Evolutionary conservation across 495 filamentous ascomycete species (phyloP), one percentile per base, ranked within the genome.

Genomic region (Penicillium manginii): DNA sequence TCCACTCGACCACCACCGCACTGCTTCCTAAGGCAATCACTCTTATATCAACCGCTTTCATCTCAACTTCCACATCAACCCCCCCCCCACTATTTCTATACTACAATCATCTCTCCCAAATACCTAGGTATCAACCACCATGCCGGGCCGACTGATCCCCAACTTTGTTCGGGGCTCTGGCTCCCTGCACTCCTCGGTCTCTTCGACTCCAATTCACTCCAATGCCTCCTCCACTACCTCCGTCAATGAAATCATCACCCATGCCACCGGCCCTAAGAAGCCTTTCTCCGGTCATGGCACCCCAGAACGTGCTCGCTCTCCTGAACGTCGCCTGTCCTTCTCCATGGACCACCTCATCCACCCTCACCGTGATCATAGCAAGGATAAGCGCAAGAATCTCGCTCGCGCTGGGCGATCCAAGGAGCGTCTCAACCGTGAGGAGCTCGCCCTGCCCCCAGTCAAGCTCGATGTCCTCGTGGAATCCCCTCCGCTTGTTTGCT

Each of bases 401-500:
- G 72, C 70, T 26, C 73, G 73, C 3, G 64, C 69, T 0, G 69
- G 67, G n/a, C 73, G 76, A 37, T 74, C 75, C 3, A 79, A 79
- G 66, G 77, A 80, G 32, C 70, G 73, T 35, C 32, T 60, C 14
- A 55, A 52, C 42, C 65, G 71, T 26, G 69, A 75, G 0, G 58
- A 71, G 12, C 57, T 56, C 21, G 55, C 66, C 6, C 43, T 56
- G 22, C 71, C 79, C 40, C 69, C 78, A 0, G 84, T 85, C n/a
- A 85, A 83, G 49, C 70, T 97, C 51, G 83, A 87, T 22, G 85
- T 93, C 73, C 78, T 85, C 35, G 89, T 97, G 55, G 94, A 99
- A 76, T 96, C 91, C 2, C 91, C 94, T 0, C 94, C 94, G 1
- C 77, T 93, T 10, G 84, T 97, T 15, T 88, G 96, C 76, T 92